Evolutionary conservation across 495 filamentous ascomycete genomes (phyloP).

Genomic region (Penicillium fimorum): DNA sequence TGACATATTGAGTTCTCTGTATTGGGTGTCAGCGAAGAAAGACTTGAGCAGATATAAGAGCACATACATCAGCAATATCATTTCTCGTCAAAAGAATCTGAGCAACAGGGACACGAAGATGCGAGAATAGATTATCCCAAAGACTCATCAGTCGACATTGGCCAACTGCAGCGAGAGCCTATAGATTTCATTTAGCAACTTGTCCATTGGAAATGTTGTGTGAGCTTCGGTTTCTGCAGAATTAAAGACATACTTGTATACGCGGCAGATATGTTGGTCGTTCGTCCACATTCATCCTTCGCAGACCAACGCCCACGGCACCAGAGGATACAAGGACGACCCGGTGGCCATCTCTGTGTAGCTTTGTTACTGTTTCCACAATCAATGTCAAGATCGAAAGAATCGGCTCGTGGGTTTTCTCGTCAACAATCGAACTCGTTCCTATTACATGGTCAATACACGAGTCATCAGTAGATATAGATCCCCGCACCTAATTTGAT

Average conservation of each 20-base stretch:
- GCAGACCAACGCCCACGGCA: constrained; percentile 88
- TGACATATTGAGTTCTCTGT: constrained; percentile 88
- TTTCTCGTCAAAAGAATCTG: constrained; percentile 95
- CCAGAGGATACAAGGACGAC: constrained; percentile 96
- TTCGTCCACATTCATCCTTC: constrained; percentile 84
- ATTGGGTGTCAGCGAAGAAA: constrained; percentile 14
- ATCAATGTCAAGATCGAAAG: constrained; percentile 86
- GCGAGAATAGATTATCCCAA: constrained; percentile 88
- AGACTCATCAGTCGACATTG: constrained; percentile 94
- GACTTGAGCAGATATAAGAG: neutral
- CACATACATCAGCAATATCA: constrained; percentile 87
- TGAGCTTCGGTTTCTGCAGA: neutral
- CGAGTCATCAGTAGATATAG: constrained; percentile 15
- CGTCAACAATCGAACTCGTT: constrained; percentile 96
- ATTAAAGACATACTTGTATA: constrained; percentile 59
- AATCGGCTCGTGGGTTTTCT: constrained; percentile 95
- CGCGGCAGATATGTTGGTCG: constrained; percentile 84
- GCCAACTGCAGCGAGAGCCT: constrained; percentile 93
- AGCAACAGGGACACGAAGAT: constrained; percentile 84
- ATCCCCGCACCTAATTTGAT: constrained; percentile 83
- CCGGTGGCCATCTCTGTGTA: constrained; percentile 86
- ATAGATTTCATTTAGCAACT: constrained; percentile 6
- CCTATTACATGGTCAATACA: constrained; percentile 52
- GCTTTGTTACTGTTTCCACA: constrained; percentile 83
- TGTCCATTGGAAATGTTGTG: neutral